Evolutionary conservation across 306 rosid genomes (phyloP).

Genomic region (Vicia faba): DNA sequence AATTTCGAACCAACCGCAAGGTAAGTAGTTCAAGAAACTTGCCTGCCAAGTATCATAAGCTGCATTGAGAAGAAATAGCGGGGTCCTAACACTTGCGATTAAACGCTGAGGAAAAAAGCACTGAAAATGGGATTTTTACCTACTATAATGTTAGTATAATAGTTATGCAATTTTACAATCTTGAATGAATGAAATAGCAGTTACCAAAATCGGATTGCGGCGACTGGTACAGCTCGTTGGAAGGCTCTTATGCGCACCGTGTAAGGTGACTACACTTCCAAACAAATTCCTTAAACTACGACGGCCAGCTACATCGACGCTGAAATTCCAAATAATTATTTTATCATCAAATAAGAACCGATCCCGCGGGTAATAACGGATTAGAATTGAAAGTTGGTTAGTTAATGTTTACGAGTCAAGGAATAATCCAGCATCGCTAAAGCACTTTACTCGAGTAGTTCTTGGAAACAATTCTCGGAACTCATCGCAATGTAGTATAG

Average conservation of each 20-base stretch:
- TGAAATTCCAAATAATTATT: conserved; percentile 40
- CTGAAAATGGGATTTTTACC: conserved; percentile 42
- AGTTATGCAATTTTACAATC: conserved; percentile 3
- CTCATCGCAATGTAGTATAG: conserved; percentile 82
- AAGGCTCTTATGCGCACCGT: conserved; percentile 62
- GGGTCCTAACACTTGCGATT: conserved; percentile 70
- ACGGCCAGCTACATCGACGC: conserved; percentile 72
- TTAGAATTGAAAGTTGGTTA: conserved; percentile 30
- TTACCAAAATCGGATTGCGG: conserved; percentile 70
- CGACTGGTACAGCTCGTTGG: conserved; percentile 64
- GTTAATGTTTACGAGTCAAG: conserved; percentile 64
- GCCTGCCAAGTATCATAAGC: conserved; percentile 98
- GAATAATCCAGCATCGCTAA: conserved; percentile 85
- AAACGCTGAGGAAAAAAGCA: conserved; percentile 84
- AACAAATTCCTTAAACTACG: conserved; percentile 73
- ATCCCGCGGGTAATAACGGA: conserved; percentile 10
- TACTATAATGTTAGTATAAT: conserved; percentile 6
- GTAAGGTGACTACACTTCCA: conserved; percentile 65
- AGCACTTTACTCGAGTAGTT: conserved; percentile 70
- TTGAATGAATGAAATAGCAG: conserved; percentile 25
- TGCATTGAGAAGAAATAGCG: conserved; percentile 81
- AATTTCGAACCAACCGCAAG: conserved; percentile 1
- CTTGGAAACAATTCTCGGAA: conserved; percentile 61
- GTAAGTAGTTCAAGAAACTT: conserved; percentile 30
- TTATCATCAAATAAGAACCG: conserved; percentile 8